Evolutionary conservation across 2,329 filamentous ascomycete species (phyloP).

Genomic region (Diaporthe caulivora): DNA sequence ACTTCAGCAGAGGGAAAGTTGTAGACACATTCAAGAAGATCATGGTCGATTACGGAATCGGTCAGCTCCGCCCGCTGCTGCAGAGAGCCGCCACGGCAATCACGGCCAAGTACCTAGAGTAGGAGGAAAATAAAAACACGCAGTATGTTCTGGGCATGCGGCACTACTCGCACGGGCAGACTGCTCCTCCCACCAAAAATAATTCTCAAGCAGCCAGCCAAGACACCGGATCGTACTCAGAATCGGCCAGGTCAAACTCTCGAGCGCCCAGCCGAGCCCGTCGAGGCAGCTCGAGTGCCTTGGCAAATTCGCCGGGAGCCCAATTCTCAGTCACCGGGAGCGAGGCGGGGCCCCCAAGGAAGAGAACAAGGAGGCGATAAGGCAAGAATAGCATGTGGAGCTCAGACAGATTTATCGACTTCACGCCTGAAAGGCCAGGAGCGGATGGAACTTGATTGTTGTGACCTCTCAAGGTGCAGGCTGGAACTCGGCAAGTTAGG

Average conservation of each 20-base stretch:
- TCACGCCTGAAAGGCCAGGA: too few species aligned
- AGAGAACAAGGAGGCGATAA: neutral
- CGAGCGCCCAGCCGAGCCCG: neutral
- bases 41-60: conserved; percentile 29
- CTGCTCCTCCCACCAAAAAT: neutral
- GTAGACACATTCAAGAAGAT: conserved; percentile 12
- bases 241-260: neutral
- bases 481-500: too few species aligned
- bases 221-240: too few species aligned
- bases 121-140: neutral
- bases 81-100: neutral
- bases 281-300: neutral
- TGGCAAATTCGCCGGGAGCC: neutral
- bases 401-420: too few species aligned
- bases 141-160: neutral
- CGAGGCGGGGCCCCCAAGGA: neutral
- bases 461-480: too few species aligned
- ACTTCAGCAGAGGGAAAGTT: conserved; percentile 20
- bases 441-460: too few species aligned
- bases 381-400: neutral
- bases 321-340: neutral
- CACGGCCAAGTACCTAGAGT: neutral
- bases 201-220: neutral
- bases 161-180: conserved; percentile 2
- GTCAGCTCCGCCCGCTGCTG: conserved; percentile 2